Conservation (phyloP, 176 grass and related monocot genomes). For the Sorghum bicolor region Sorghum_bicolor_NCBIv3 NC_012871.2:16410501-16411000, state of each 20-base stretch:
- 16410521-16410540: conserved; percentile 68
- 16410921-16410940: conserved; percentile 81
- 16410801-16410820: neutral
- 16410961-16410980: neutral
- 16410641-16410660: neutral
- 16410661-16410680: neutral
- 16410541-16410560: conserved; percentile 39
- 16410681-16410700: conserved; percentile 55
- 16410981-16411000: neutral
- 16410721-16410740: conserved; percentile 68
- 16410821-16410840: neutral
- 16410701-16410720: conserved; percentile 62
- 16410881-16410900: conserved; percentile 46
- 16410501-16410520: neutral
- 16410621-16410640: neutral
- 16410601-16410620: neutral
- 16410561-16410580: conserved; percentile 60
- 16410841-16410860: conserved; percentile 64
- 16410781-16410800: neutral
- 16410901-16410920: conserved; percentile 51
- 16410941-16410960: conserved; percentile 8
- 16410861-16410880: conserved; percentile 76
- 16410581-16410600: neutral
- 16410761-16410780: neutral
- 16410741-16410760: neutral